Percentiles rank a stretch among this genome's conserved stretches.
Conservation (phyloP, 805 yeast species). For the Ogataea minuta region DNA sequence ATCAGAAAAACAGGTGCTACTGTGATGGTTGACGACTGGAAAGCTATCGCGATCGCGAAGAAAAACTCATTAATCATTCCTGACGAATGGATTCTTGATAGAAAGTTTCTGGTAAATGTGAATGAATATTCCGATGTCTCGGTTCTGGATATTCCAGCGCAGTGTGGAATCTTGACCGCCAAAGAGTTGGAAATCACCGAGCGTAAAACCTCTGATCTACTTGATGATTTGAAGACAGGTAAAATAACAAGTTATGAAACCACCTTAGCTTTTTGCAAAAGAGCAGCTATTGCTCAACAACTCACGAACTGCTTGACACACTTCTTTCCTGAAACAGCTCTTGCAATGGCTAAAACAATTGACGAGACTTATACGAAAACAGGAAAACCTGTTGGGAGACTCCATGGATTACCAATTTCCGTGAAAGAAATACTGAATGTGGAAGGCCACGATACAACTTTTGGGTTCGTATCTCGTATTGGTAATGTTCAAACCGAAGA, state of each 20-base stretch:
- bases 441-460: constrained; percentile 47
- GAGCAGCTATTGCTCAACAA: constrained; percentile 59
- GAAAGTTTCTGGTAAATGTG: not conserved
- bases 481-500: constrained; percentile 33
- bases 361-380: constrained; percentile 48
- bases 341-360: constrained; percentile 50
- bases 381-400: constrained; percentile 56
- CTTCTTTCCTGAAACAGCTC: constrained; percentile 57
- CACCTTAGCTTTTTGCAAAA: constrained; percentile 50
- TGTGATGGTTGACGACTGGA: constrained; percentile 6
- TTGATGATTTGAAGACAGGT: constrained; percentile 17
- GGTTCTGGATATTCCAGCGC: not conserved
- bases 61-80: constrained; percentile 8
- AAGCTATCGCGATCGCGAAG: not conserved
- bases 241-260: constrained; percentile 44
- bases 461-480: constrained; percentile 46
- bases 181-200: constrained; percentile 43
- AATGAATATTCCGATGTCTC: not conserved
- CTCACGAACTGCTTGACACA: constrained; percentile 41
- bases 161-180: constrained; percentile 22
- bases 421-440: constrained; percentile 45
- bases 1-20: not conserved
- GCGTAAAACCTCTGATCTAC: constrained; percentile 25
- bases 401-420: constrained; percentile 59
- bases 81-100: constrained; percentile 16